A percentile compares a stretch with the other conserved stretches of the same genome.
Conservation (phyloP, 768 basidiomycete species). For the Boletus tomentosulus region DNA sequence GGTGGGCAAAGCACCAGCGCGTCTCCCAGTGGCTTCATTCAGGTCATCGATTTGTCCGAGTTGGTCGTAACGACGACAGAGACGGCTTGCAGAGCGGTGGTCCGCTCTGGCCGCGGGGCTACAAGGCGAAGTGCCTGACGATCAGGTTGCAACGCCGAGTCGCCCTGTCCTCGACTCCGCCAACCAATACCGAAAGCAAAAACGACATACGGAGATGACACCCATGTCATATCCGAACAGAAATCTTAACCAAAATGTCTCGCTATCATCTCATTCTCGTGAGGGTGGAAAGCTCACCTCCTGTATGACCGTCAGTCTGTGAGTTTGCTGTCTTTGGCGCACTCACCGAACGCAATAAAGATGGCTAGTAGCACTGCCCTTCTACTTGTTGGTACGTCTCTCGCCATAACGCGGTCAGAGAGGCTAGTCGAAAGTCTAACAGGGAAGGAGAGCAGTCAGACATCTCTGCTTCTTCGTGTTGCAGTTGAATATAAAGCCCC, state of each 20-base stretch:
- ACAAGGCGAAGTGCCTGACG: too few relatives aligned
- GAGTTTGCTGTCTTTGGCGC: not conserved
- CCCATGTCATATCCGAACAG: slow-evolving; percentile 76
- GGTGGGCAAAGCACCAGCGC: too few relatives aligned
- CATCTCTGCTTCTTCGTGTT: not conserved
- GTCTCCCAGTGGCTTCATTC: too few relatives aligned
- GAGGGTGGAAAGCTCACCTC: slow-evolving; percentile 15
- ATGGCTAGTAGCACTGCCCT: slow-evolving; percentile 61
- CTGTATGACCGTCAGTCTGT: slow-evolving; percentile 3
- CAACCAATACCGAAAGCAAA: too few relatives aligned
- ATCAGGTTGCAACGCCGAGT: too few relatives aligned
- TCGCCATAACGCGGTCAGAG: slow-evolving; percentile 18
- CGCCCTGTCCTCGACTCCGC: too few relatives aligned
- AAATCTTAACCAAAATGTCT: slow-evolving; percentile 38
- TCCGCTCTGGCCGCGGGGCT: too few relatives aligned
- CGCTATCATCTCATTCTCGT: not conserved
- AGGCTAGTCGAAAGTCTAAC: not conserved
- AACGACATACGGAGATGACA: slow-evolving; percentile 59
- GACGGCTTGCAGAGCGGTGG: too few relatives aligned
- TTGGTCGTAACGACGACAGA: too few relatives aligned
- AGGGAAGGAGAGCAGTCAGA: not conserved
- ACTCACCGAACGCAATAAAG: slow-evolving; percentile 71
- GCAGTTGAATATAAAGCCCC: too few relatives aligned
- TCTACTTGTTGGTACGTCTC: slow-evolving; percentile 55
- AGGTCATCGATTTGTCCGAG: too few relatives aligned